Evolutionary conservation across 2,329 filamentous ascomycete genomes (phyloP).

Genomic region (Drechmeria coniospora): DNA sequence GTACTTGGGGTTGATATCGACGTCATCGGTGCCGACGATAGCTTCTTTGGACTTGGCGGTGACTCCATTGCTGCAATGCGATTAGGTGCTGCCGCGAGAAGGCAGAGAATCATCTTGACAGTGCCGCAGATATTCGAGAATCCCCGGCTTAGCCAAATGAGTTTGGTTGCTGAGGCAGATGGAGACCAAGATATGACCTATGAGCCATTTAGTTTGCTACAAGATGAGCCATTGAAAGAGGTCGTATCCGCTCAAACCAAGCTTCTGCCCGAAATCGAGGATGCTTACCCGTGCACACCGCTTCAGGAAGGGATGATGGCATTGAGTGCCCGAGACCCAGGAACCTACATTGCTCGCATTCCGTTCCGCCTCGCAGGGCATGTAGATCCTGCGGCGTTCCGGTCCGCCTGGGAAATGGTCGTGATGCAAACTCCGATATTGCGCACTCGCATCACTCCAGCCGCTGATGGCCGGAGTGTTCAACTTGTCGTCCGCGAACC

Average conservation of each 20-base stretch:
- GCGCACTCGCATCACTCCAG: not conserved
- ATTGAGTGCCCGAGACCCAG: constrained; percentile 14
- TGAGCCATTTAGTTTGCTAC: too few species aligned
- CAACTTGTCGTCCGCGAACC: not conserved
- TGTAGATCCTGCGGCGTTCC: not conserved
- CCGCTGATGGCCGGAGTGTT: not conserved
- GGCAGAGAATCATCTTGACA: not conserved
- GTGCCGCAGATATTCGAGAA: not conserved
- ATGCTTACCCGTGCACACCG: constrained; percentile 24
- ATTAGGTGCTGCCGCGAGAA: not conserved
- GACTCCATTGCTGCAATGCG: constrained; percentile 5
- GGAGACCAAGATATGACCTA: too few species aligned
- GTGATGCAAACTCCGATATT: not conserved
- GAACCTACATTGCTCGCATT: constrained; percentile 21
- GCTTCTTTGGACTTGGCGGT: constrained; percentile 4
- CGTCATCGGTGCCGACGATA: constrained; percentile 3
- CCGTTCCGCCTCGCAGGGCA: constrained; percentile 2
- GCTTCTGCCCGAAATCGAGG: constrained; percentile 4
- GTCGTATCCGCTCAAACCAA: not conserved
- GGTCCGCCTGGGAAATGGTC: not conserved
- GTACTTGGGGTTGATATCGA: not conserved
- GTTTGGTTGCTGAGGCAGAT: not conserved
- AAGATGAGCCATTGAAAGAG: too few species aligned
- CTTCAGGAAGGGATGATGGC: constrained; percentile 25
- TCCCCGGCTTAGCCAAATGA: not conserved